phyloP scores from a whole-genome alignment of 257 asterid genomes.

The Nicotiana knightiana region DNA sequence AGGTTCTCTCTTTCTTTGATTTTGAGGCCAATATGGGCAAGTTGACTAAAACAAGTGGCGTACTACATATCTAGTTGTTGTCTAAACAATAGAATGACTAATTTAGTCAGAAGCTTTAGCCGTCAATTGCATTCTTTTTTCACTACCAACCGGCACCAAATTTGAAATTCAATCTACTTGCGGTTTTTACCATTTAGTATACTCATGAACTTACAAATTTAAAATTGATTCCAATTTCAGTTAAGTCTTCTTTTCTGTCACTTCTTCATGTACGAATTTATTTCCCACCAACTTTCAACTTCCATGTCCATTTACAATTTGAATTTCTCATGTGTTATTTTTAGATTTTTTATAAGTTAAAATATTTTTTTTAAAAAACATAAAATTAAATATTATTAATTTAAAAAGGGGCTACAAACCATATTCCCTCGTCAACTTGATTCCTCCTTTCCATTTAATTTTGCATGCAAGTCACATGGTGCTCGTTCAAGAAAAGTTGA shows the following conservation, averaged over 20 bases:
- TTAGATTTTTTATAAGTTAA: too few relatives aligned
- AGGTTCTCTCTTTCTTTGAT: background rate
- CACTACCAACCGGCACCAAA: background rate
- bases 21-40: background rate
- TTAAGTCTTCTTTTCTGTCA: conserved; percentile 8
- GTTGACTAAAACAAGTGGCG: background rate
- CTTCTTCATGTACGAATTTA: conserved; percentile 2
- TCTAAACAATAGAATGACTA: background rate
- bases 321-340: too few relatives aligned
- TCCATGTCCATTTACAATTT: too few relatives aligned
- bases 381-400: too few relatives aligned
- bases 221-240: conserved; percentile 8
- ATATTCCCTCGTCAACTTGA: conserved; percentile 29
- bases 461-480: conserved; percentile 8
- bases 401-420: too few relatives aligned
- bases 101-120: background rate
- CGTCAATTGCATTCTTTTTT: background rate
- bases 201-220: conserved; percentile 12
- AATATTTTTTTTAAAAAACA: too few relatives aligned
- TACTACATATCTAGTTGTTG: background rate
- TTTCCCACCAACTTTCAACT: conserved; percentile 25
- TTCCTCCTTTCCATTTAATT: background rate
- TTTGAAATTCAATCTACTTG: background rate
- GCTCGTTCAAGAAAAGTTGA: background rate
- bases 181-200: background rate